Conservation (phyloP, 768 basidiomycete genomes). For the Lactifluus subvellereus region DNA sequence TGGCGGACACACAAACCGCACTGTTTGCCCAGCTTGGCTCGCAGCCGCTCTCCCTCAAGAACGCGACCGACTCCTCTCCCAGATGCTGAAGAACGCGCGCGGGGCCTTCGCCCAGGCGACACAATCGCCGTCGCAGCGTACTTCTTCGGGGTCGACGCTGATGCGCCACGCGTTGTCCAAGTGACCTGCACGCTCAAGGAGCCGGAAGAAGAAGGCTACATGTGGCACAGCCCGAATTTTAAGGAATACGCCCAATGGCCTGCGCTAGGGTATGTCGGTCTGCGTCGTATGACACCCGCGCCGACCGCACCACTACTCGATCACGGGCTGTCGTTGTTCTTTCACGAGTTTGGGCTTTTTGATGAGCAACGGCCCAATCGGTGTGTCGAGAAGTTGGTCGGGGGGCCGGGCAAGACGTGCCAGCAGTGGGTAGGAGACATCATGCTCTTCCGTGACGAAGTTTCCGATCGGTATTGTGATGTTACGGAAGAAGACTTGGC, state of each 20-base stretch:
- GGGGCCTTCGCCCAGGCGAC: constrained; percentile 15
- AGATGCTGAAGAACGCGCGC: constrained; percentile 7
- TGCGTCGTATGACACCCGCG: constrained; percentile 11
- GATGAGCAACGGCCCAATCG: constrained; percentile 17
- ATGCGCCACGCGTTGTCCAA: constrained; percentile 12
- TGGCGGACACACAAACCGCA: constrained; percentile 17
- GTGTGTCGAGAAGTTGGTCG: constrained; percentile 19
- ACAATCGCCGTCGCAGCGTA: constrained; percentile 10
- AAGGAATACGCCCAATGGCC: constrained; percentile 21
- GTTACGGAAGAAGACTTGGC: constrained; percentile 15
- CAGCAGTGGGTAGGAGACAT: constrained; percentile 20
- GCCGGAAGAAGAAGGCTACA: constrained; percentile 16
- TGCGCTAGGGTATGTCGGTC: constrained; percentile 15
- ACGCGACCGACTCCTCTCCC: constrained; percentile 8
- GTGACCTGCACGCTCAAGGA: constrained; percentile 13
- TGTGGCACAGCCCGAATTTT: constrained; percentile 17
- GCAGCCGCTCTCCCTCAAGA: constrained; percentile 17
- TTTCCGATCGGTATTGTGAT: constrained; percentile 18
- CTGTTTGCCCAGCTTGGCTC: constrained; percentile 11
- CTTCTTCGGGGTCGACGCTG: constrained; percentile 16
- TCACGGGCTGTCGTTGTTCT: constrained; percentile 13
- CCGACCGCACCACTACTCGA: constrained; percentile 10
- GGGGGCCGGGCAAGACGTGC: neutral
- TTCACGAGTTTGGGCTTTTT: constrained; percentile 17
- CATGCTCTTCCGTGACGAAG: constrained; percentile 19